A percentile compares a stretch with the other conserved stretches of the same genome.
phyloP scores from a whole-genome alignment of 768 basidiomycete genomes.

The Mycena rebaudengoi region DNA sequence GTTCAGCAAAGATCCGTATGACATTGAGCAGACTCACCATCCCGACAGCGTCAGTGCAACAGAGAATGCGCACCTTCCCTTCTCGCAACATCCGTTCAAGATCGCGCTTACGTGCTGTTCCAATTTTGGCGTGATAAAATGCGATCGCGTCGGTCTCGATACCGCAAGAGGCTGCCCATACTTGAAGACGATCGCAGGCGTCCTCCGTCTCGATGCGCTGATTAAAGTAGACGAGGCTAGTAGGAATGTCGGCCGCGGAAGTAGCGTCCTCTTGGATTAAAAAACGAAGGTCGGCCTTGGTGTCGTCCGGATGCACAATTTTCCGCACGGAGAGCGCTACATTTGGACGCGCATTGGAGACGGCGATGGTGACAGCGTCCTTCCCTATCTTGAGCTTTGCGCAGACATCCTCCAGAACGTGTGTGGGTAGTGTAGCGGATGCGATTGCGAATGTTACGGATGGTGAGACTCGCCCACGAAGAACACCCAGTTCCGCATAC shows the following conservation, averaged over 20 bases:
- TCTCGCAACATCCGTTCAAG: constrained; percentile 13
- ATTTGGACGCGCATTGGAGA: too few relatives aligned
- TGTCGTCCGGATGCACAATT: constrained; percentile 14
- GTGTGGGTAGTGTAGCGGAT: too few relatives aligned
- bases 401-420: background rate
- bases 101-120: constrained; percentile 29
- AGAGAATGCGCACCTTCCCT: constrained; percentile 26
- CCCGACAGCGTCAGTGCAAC: constrained; percentile 34
- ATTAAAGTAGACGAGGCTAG: constrained; percentile 31
- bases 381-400: background rate
- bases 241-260: constrained; percentile 21
- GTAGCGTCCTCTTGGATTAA: constrained; percentile 27
- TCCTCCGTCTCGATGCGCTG: constrained; percentile 15
- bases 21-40: constrained; percentile 30
- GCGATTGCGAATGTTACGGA: background rate
- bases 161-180: constrained; percentile 25
- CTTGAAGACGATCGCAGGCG: constrained; percentile 10
- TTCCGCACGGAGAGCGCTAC: constrained; percentile 32
- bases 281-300: constrained; percentile 34
- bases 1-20: background rate
- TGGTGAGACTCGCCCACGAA: background rate
- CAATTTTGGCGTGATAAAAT: too few relatives aligned
- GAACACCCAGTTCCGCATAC: background rate
- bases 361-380: background rate
- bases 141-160: constrained; percentile 17